Conservation (phyloP, 371 early-diverging fungal species). For the Sporodiniella umbellata region DNA sequence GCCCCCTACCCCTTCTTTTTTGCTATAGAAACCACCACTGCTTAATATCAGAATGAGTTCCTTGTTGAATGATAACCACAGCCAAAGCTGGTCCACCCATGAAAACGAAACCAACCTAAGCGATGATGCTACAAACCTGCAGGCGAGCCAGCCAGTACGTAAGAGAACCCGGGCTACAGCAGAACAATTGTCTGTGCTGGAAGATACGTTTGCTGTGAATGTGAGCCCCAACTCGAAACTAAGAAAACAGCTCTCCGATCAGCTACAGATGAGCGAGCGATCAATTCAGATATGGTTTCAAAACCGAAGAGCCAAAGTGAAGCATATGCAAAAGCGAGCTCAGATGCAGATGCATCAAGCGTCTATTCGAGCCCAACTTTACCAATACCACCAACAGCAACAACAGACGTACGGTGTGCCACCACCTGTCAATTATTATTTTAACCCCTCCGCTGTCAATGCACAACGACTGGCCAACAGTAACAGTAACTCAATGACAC, state of each 20-base stretch:
- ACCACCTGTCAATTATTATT: background rate
- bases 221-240: slow-evolving; percentile 75
- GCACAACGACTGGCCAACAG: slow-evolving; percentile 3
- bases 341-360: slow-evolving; percentile 47
- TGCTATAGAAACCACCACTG: too few species aligned
- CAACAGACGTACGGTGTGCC: slow-evolving; percentile 9
- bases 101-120: background rate
- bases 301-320: slow-evolving; percentile 94
- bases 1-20: slow-evolving; percentile 6
- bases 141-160: slow-evolving; percentile 16
- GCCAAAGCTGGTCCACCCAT: slow-evolving; percentile 2
- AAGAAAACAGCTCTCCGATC: slow-evolving; percentile 80
- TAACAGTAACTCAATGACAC: slow-evolving; percentile 12
- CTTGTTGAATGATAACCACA: background rate
- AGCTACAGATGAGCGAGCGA: slow-evolving; percentile 88
- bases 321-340: slow-evolving; percentile 64
- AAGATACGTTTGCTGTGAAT: slow-evolving; percentile 72
- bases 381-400: slow-evolving; percentile 25
- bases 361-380: slow-evolving; percentile 26
- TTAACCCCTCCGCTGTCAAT: slow-evolving; percentile 8
- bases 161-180: slow-evolving; percentile 75
- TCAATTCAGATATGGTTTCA: slow-evolving; percentile 99
- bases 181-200: slow-evolving; percentile 73
- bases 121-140: slow-evolving; percentile 2
- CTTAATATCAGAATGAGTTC: slow-evolving; percentile 4